Base-by-base conservation (phyloP, 441 rosid species). In the Aleurites moluccanus region DNA sequence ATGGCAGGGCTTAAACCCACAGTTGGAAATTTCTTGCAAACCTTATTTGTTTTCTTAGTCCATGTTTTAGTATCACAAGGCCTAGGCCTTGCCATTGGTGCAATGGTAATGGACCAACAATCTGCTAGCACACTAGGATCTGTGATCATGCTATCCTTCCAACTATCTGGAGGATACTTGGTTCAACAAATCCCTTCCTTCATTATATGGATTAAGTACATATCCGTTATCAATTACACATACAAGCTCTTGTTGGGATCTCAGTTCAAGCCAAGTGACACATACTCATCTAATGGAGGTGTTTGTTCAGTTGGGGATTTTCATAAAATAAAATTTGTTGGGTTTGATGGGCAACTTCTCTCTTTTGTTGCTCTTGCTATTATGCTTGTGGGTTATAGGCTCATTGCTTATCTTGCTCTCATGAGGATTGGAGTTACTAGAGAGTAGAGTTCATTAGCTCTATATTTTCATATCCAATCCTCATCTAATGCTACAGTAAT, bases 1-100 rank as follows among this genome's bases (percentile, higher is more conserved):
- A 91, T 91, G 94, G 90, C 86, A 25, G 92, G 97, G 27, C 73
- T 92, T 21, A 88, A 86, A 74, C 79, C 79, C 73, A 70, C 74
- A 0, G 78, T 80, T 0, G 40, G 3, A 4, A 77, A 77, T 69
- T 88, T 88, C 79, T 21, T 92, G 23, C 45, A 68, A 47, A 81
- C 96, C 18, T 75, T 91, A 18, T 66, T 61, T 15, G 82, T 78
- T 13, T 55, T 87, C 70, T 77, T 88, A 15, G 83, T 52, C 61
- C 76, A 72, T 21, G 88, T 84, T 40, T 28, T 90, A 2, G 91
- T 77, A 18, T 49, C 91, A 6, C 81, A 86, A 71, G 86, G 90
- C 42, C 74, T 86, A 2, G 90, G 94, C 0, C 80, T 90, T 2
- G 90, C 91, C 8, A 6, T 88, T 1, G 94, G 94, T 5, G 89